A percentile compares a stretch with the other conserved stretches of the same genome.
Evolutionary conservation across 2,329 filamentous ascomycete genomes (phyloP).

Genomic region (Xenoacremonium recifei): DNA sequence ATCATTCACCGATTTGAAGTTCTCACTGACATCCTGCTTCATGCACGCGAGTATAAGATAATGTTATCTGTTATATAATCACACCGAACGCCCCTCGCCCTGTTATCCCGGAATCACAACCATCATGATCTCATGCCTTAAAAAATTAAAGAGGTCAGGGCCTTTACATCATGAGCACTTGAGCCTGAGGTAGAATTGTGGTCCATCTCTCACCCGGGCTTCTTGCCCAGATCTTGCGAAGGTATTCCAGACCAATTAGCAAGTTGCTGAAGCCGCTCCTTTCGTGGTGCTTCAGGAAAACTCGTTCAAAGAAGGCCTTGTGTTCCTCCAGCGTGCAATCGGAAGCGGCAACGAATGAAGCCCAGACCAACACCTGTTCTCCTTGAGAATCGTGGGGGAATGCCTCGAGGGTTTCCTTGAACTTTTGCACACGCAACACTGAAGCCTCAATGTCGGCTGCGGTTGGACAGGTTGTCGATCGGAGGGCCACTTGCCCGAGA

Average conservation of each 20-base stretch:
- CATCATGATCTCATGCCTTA: too few relatives aligned
- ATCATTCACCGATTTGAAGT: too few relatives aligned
- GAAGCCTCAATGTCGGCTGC: conserved; percentile 8
- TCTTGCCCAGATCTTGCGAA: conserved; percentile 22
- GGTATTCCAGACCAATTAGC: conserved; percentile 17
- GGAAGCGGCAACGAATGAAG: conserved; percentile 24
- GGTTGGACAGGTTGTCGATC: conserved; percentile 14
- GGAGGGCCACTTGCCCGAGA: conserved; percentile 62
- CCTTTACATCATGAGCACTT: conserved; percentile 27
- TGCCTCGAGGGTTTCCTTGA: conserved; percentile 20
- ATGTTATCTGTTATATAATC: too few relatives aligned
- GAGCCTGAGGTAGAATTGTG: conserved; percentile 19
- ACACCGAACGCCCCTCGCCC: too few relatives aligned
- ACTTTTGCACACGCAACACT: conserved; percentile 19
- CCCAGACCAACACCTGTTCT: conserved; percentile 26
- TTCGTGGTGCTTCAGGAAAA: conserved; percentile 13
- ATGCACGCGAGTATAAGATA: too few relatives aligned
- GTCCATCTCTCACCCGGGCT: conserved; percentile 24
- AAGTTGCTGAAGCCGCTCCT: conserved; percentile 25
- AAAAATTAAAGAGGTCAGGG: too few relatives aligned
- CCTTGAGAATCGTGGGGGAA: conserved; percentile 18
- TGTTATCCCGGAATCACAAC: too few relatives aligned
- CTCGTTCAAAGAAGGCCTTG: conserved; percentile 19
- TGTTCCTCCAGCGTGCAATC: conserved; percentile 24
- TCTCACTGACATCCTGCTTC: too few relatives aligned